Base-by-base conservation (phyloP, 1,139 yeast genomes). In the Scheffersomyces illinoinensis region DNA sequence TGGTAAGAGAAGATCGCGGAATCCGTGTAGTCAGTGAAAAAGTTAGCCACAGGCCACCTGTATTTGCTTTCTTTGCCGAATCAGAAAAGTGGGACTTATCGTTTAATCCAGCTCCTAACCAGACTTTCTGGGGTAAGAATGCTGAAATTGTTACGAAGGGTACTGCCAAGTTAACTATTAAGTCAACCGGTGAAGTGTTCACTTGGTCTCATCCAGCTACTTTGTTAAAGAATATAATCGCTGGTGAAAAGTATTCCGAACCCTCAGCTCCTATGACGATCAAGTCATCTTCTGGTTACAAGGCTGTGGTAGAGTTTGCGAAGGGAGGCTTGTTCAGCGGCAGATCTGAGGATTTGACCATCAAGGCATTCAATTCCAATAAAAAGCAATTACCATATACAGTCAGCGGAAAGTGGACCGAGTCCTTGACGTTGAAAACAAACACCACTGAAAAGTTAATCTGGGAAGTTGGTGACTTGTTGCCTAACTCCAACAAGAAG, bases 181-280 rank as follows among this genome's bases (percentile, higher is more conserved):
- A 83, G 68, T 61, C 75, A 10, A 82, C 90, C 0, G 93, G 93
- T 4, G 97, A 91, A 67, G 80, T 82, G 5, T 91, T 87, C 69
- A 85, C 86, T 61, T 95, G 97, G 95, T 72, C 78, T 20, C 95
- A 89, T 65, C 98, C 99, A 10, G 86, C 91, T 1, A 87, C 96
- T 0, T 82, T 91, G 69, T 77, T 95, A 68, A 89, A 95, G 67
- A 93, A 93, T 69, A 82, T 95, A 57, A 88, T 95, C 68, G 97
- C 98, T 3, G 99, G 99, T 43, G 98, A 95, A 68, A 90, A 92
- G 71, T 95, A 93, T 71, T 81, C 92, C n/a, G 99, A 95, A 71
- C 99, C 99, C 1, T 80, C 84, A 1, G 89, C 92, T 10, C 74
- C 87, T 2, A 80, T 92, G 63, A 85, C 89, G 0, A 81, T 95